Base-by-base conservation (phyloP, 1,284 basidiomycete genomes). In the Rhodotorula sp. region DNA sequence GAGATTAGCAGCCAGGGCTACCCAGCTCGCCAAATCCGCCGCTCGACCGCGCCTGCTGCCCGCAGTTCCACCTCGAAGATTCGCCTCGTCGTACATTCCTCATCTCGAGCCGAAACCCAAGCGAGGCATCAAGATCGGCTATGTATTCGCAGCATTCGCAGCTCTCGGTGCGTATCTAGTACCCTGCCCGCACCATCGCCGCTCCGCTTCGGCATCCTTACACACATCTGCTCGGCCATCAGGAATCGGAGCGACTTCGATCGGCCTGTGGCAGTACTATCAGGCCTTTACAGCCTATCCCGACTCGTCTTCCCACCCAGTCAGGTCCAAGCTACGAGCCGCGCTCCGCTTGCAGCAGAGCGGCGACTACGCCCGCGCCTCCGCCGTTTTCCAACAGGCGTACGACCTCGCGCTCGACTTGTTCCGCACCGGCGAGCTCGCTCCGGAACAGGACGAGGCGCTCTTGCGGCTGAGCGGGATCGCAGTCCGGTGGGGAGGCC, bases 251-350 rank as follows among this genome's bases (percentile, higher is more conserved):
- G 72, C 72, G 8, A 76, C 74, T 7, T 61, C 64, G 29, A 70
- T 66, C 65, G 74, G 74, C 6, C 57, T 76, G 7, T 76, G 68
- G 58, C 63, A 72, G 39, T 76, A 72, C 64, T 76, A 76, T 63
- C 59, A 61, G 26, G 54, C 70, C 23, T 74, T 75, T 61, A 76
- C 72, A 5, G 64, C 64, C 48, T 76, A 69, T 56, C 75, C 75
- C 39, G 64, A 67, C 58, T 56, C 71, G 4, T 23, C 34, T 8
- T 60, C 65, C 1, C 70, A 75, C 59, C 71, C 70, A 2, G 48
- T 76, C 34, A 67, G 74, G 12, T 61, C 71, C 8, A 74, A 71
- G 48, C 67, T 76, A 8, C 70, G 75, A 39, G 66, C 70, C 54
- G 75, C 73, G 15, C 69, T 76, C 34, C 57, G 73, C 23, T 48